Evolutionary conservation across 768 basidiomycete genomes (phyloP).

Genomic region (Lenzites betulinus): DNA sequence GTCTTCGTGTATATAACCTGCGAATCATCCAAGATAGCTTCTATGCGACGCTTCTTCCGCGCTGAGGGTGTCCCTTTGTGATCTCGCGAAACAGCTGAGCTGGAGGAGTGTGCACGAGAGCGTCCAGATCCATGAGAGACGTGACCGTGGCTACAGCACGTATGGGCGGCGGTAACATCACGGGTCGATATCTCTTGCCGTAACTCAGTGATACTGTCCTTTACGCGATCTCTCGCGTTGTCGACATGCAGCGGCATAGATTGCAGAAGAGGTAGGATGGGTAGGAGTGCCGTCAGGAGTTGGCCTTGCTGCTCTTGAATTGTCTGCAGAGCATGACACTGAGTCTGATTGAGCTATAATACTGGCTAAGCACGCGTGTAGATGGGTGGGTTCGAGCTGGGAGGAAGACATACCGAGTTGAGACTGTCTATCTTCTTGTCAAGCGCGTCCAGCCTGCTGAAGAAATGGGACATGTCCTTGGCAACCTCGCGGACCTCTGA

Average conservation of each 20-base stretch:
- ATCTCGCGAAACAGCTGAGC: background rate
- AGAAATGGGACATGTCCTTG: conserved; percentile 16
- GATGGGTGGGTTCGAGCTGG: background rate
- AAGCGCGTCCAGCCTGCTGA: conserved; percentile 24
- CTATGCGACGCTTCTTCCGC: conserved; percentile 16
- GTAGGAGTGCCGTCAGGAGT: conserved; percentile 54
- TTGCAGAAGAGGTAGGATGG: conserved; percentile 63
- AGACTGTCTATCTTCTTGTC: conserved; percentile 30
- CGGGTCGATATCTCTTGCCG: background rate
- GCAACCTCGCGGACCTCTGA: conserved; percentile 22
- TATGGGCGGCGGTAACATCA: background rate
- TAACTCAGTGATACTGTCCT: conserved; percentile 24
- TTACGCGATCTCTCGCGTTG: conserved; percentile 25
- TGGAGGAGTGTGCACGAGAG: background rate
- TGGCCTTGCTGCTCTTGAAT: conserved; percentile 64
- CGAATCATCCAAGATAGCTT: background rate
- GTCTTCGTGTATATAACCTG: background rate
- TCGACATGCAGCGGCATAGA: conserved; percentile 60
- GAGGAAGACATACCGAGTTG: conserved; percentile 20
- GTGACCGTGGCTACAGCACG: background rate
- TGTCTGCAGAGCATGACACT: conserved; percentile 56
- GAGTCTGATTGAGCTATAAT: conserved; percentile 32
- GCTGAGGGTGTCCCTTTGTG: background rate
- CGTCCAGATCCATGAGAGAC: background rate
- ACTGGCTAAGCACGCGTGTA: background rate